Evolutionary conservation across 495 filamentous ascomycete genomes (phyloP).

Genomic region (Parmelia sp.): DNA sequence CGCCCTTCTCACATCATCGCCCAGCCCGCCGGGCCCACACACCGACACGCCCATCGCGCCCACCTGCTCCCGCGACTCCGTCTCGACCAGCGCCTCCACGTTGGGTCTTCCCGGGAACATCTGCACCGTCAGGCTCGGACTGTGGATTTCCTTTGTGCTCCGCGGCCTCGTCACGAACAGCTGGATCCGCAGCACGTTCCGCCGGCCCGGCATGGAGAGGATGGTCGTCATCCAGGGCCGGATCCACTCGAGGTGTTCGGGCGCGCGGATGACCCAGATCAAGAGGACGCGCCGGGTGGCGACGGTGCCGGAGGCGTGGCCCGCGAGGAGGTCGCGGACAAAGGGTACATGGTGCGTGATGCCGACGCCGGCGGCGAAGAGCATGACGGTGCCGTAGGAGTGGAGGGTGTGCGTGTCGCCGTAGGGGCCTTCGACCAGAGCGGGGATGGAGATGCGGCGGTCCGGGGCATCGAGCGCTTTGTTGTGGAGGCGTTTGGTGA

Average conservation of each 20-base stretch:
- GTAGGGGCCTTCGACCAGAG: constrained; percentile 81
- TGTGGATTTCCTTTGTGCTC: constrained; percentile 63
- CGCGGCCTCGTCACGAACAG: constrained; percentile 83
- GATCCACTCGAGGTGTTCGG: constrained; percentile 87
- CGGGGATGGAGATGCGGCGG: constrained; percentile 46
- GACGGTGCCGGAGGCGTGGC: constrained; percentile 63
- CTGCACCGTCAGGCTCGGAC: constrained; percentile 66
- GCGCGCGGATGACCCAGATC: constrained; percentile 86
- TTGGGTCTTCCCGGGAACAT: constrained; percentile 81
- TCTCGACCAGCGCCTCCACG: constrained; percentile 64
- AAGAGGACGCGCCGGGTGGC: constrained; percentile 76
- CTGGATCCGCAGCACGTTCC: constrained; percentile 73
- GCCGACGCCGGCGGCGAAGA: constrained; percentile 87
- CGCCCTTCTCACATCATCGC: constrained; percentile 74
- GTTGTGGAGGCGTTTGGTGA: constrained; percentile 73
- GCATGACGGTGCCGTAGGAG: constrained; percentile 83
- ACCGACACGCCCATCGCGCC: constrained; percentile 89
- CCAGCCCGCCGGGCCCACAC: constrained; percentile 77
- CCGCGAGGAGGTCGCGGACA: constrained; percentile 69
- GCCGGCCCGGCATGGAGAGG: constrained; percentile 66
- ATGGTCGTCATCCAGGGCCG: constrained; percentile 88
- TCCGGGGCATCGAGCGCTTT: constrained; percentile 27
- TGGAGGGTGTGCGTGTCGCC: constrained; percentile 72
- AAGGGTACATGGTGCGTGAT: constrained; percentile 95
- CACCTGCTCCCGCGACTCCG: constrained; percentile 68